A percentile compares a stretch with the other conserved stretches of the same genome.
These are phyloP conservation scores for Citrus mangshanensis DNA, from an alignment of 345 rosid genomes.

Conservation along the genomic window DNA sequence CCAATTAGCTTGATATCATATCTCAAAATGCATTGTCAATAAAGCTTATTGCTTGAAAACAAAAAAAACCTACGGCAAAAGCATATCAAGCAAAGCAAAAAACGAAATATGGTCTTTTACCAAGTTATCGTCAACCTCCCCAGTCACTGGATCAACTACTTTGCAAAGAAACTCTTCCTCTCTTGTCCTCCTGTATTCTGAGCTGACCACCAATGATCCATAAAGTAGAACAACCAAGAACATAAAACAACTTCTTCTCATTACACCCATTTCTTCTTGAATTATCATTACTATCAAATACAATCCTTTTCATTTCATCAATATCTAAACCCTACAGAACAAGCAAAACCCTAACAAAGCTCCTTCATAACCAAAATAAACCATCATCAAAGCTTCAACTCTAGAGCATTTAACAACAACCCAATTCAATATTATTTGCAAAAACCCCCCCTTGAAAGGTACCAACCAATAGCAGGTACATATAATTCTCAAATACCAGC, in stretches of 20 bases:
- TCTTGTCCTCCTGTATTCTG: slow-evolving; percentile 27
- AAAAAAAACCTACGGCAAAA: not conserved
- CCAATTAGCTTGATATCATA: not conserved
- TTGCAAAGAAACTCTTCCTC: slow-evolving; percentile 42
- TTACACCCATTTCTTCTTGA: slow-evolving; percentile 29
- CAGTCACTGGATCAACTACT: slow-evolving; percentile 45
- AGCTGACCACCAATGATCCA: slow-evolving; percentile 37
- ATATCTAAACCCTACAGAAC: slow-evolving; percentile 22
- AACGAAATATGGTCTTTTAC: slow-evolving; percentile 33
- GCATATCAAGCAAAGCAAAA: not conserved
- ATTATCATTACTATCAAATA: slow-evolving; percentile 18
- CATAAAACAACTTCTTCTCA: slow-evolving; percentile 19
- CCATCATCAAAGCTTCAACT: slow-evolving; percentile 13
- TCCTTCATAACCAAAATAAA: not conserved
- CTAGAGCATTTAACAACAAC: not conserved
- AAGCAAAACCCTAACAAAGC: slow-evolving; percentile 17
- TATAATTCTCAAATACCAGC: slow-evolving; percentile 4
- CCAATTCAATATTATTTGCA: not conserved
- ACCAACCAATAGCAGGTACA: not conserved
- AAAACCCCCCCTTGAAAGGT: not conserved
- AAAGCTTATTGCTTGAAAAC: not conserved
- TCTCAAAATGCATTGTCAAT: not conserved
- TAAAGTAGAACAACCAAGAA: slow-evolving; percentile 38
- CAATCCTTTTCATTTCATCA: slow-evolving; percentile 40
- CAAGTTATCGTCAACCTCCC: slow-evolving; percentile 45